phyloP scores from a whole-genome alignment of 805 yeast species.

The Starmerella khaoyaiensis region DNA sequence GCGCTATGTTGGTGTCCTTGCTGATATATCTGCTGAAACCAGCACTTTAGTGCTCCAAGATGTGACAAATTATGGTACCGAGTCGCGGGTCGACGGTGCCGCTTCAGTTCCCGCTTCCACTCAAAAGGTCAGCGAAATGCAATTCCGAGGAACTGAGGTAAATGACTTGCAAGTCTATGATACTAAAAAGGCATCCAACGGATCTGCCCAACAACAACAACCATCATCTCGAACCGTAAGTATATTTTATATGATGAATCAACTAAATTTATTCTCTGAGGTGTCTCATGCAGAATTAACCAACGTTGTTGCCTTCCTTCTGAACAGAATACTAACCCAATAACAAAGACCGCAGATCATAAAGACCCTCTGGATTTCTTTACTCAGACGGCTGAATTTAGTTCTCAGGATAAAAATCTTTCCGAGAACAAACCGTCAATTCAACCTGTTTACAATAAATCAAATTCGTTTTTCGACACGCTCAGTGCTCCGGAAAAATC shows the following conservation, averaged over 20 bases:
- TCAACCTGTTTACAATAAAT: constrained; percentile 50
- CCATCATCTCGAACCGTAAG: no score
- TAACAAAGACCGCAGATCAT: constrained; percentile 19
- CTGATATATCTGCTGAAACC: constrained; percentile 75
- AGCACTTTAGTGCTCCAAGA: constrained; percentile 74
- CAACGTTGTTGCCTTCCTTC: constrained; percentile 37
- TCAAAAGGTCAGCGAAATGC: constrained; percentile 39
- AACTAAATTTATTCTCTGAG: constrained; percentile 17
- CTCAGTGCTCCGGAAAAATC: constrained; percentile 46
- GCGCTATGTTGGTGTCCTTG: constrained; percentile 79
- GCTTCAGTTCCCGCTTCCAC: constrained; percentile 39
- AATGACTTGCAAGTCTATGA: constrained; percentile 79
- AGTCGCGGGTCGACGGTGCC: constrained; percentile 63
- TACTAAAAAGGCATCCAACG: constrained; percentile 20
- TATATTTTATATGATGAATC: constrained; percentile 20
- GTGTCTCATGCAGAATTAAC: constrained; percentile 21
- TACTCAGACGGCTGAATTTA: constrained; percentile 13
- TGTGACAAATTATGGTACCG: constrained; percentile 82
- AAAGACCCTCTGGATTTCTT: constrained; percentile 23
- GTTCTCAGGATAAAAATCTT: constrained; percentile 5
- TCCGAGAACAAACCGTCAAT: constrained; percentile 16
- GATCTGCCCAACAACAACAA: constrained; percentile 2
- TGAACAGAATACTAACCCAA: constrained; percentile 25
- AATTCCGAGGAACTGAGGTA: constrained; percentile 84
- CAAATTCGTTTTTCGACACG: constrained; percentile 78